Evolutionary conservation across 1,284 basidiomycete species (phyloP), one percentile per base, ranked within the genome.

Genomic region (Cystobasidium sp.): DNA sequence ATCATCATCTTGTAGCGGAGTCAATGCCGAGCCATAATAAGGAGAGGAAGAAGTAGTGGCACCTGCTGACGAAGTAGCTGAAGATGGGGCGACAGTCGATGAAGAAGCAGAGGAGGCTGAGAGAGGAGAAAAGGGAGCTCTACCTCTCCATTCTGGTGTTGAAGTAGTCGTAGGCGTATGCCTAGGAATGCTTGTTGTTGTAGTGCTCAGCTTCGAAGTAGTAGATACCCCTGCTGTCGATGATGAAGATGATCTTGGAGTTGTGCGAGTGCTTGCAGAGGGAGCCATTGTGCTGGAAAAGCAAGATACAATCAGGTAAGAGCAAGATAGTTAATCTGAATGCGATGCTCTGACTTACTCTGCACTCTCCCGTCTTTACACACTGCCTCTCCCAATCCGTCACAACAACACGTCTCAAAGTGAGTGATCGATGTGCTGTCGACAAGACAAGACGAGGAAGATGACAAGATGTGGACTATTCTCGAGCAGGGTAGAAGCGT

Each of bases 31-130:
- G 24, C 10, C n/a, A 41, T 22, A 31, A 31, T 31, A 63, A 20
- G 46, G 61, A 63, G 61, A 63, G n/a, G 59, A 61, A 43, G 59
- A 37, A 18, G 39, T 44, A 41, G 39, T 44, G 39, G 59, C 59
- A 14, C 43, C 43, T 63, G 43, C 44, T 49, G 61, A 24, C 61
- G 44, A 63, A 20, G 44, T 22, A 5, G 61, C 22, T 24, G 47
- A 51, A 51, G 47, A 51, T 51, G 47, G 47, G 14, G 47, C 47
- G 31, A 31, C 31, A 1, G 31, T 31, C 31, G 31, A 31, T 5
- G 31, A 31, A 31, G 31, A 31, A 31, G 31, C 31, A 31, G 31
- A 31, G 2, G 56, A 41, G 8, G 56, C 37, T 9, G 56, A 41
- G 1, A 59, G 37, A 41, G 56, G 39, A n/a, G 56, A 59, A 12